Evolutionary conservation across 495 filamentous ascomycete species (phyloP), one percentile per base, ranked within the genome.

Genomic region (Penicillium salamii): DNA sequence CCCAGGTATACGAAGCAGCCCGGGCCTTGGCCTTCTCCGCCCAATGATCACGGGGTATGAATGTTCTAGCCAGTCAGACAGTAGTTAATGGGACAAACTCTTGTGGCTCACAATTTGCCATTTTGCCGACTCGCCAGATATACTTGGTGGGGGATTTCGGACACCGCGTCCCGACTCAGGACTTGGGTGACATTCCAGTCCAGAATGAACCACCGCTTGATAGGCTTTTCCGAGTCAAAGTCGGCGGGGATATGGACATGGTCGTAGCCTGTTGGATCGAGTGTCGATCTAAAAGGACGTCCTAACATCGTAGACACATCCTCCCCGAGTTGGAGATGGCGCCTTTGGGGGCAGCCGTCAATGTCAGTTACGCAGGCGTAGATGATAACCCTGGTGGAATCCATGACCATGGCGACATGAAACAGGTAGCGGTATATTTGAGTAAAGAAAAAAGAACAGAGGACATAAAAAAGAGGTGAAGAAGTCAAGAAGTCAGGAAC

Each of bases 201-300:
- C 23, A 64, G 44, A 33, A 64, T 54, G 26, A 64, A 64, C 54
- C 57, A 64, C 23, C 52, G n/a, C 38, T 56, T 57, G 3, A 64
- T 23, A 11, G 57, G 54, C 4, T 52, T n/a, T 4, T 3, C 7
- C 5, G 61, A 56, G 33, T 58, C 54, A 19, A 61, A 64, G 41
- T 61, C 54, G 5, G 48, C 46, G 17, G 61, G 61, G 20, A 64
- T 58, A 36, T 64, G 61, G 37, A 61, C 39, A 39, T 61, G 54
- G 42, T 64, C 57, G 33, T 64, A 64, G 1, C 48, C 54, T 5
- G 49, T 13, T 3, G 57, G 57, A 13, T 46, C 42, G 20, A 49
- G 52, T 12, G 31, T 32, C 9, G 52, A 7, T 38, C 54, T 42
- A 36, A 61, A 64, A 12, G 44, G 45, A 32, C 54, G 46, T 19